Evolutionary conservation across 2,329 filamentous ascomycete species (phyloP).

Genomic region (Capronia epimyces): DNA sequence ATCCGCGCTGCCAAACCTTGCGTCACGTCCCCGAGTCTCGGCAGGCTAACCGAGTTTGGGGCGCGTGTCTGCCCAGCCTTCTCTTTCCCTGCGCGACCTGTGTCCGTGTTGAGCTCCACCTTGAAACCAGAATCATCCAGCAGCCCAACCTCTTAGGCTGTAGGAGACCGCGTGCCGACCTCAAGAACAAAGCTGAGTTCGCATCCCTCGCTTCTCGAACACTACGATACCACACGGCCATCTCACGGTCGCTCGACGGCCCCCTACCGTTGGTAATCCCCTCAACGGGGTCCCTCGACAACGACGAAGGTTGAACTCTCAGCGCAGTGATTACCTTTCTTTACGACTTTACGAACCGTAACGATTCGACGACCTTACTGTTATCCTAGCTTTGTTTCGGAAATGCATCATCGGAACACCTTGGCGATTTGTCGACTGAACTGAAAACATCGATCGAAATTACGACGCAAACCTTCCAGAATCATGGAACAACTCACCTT

Average conservation of each 20-base stretch:
- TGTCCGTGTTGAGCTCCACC: conserved; percentile 9
- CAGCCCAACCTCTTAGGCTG: conserved; percentile 18
- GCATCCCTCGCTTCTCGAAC: conserved; percentile 5
- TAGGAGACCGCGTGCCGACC: conserved; percentile 7
- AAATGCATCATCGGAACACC: conserved; percentile 6
- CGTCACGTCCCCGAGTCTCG: not conserved
- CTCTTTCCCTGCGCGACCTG: not conserved
- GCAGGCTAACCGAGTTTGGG: not conserved
- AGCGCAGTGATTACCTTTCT: conserved; percentile 10
- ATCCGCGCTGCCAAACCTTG: not conserved
- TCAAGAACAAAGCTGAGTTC: conserved; percentile 11
- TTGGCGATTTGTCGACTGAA: conserved; percentile 4
- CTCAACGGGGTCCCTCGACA: conserved; percentile 19
- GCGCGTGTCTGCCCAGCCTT: not conserved
- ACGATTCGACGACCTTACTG: conserved; percentile 12
- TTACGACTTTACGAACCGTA: conserved; percentile 18
- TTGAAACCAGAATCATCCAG: conserved; percentile 14
- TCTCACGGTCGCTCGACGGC: conserved; percentile 12
- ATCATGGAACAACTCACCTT: conserved; percentile 39
- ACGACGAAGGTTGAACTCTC: conserved; percentile 7
- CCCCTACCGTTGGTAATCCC: conserved; percentile 17
- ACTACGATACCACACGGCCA: conserved; percentile 7
- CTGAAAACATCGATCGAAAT: not conserved
- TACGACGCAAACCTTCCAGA: not conserved
- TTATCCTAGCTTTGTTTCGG: conserved; percentile 4